Evolutionary conservation across 768 basidiomycete species (phyloP).

Genomic region (Suillus spraguei): DNA sequence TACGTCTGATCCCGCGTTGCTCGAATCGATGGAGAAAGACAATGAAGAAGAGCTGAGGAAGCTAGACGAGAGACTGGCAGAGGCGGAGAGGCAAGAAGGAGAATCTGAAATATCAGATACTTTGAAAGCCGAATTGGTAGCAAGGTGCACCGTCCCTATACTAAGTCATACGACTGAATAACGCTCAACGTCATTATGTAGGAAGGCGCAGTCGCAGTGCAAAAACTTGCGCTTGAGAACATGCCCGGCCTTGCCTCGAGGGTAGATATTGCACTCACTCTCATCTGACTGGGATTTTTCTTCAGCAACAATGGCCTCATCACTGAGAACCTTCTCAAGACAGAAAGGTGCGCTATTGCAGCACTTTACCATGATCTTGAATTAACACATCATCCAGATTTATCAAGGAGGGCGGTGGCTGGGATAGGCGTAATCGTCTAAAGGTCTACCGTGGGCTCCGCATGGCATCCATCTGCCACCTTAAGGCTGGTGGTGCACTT

Average conservation of each 20-base stretch:
- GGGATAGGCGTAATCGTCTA: too few species aligned
- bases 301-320: conserved; percentile 78
- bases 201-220: conserved; percentile 79
- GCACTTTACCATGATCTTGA: too few species aligned
- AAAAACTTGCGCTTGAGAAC: conserved; percentile 85
- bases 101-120: conserved; percentile 93
- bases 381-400: too few species aligned
- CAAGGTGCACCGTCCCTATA: too few species aligned
- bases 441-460: too few species aligned
- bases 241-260: conserved; percentile 90
- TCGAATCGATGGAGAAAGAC: conserved; percentile 45
- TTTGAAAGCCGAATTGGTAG: too few species aligned
- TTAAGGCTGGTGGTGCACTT: too few species aligned
- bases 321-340: too few species aligned
- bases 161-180: too few species aligned
- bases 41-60: conserved; percentile 74
- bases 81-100: conserved; percentile 89
- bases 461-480: too few species aligned
- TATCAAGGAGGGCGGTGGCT: too few species aligned
- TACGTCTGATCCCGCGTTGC: conserved; percentile 33
- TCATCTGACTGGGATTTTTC: conserved; percentile 90
- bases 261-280: conserved; percentile 89
- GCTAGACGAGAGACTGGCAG: conserved; percentile 77
- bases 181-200: conserved; percentile 29
- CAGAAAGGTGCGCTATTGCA: too few species aligned